Conservation (phyloP, 192 early-diverging fungal genomes). For the Backusella sp. region DNA sequence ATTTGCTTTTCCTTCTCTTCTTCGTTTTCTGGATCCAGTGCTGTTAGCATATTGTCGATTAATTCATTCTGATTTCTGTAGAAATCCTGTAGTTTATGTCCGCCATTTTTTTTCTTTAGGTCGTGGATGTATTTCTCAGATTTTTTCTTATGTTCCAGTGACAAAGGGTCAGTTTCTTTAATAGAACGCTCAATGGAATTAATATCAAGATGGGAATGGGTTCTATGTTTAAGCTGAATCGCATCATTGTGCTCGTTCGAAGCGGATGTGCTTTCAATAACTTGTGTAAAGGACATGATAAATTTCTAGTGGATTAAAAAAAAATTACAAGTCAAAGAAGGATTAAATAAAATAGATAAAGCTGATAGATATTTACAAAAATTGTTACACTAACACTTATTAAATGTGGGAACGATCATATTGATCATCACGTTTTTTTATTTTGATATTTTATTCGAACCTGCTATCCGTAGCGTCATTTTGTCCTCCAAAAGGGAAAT, state of each 20-base stretch:
- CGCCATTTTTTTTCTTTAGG: conserved; percentile 35
- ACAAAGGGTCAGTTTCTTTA: conserved; percentile 39
- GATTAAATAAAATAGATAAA: neutral
- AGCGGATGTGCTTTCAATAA: neutral
- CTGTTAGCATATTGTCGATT: conserved; percentile 71
- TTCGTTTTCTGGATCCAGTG: conserved; percentile 38
- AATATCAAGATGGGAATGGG: neutral
- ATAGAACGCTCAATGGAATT: neutral
- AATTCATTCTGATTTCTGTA: conserved; percentile 82
- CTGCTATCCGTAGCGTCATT: neutral
- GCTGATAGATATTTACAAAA: neutral
- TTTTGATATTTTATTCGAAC: neutral
- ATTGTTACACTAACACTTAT: neutral
- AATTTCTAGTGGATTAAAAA: neutral
- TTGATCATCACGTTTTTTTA: neutral
- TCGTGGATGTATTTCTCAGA: conserved; percentile 51
- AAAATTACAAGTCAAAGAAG: neutral
- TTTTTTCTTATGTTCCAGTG: conserved; percentile 38
- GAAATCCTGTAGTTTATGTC: conserved; percentile 61
- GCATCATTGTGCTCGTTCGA: neutral
- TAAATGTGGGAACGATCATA: neutral
- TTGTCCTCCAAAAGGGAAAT: neutral
- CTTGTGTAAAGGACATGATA: conserved; percentile 2
- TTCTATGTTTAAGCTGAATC: neutral
- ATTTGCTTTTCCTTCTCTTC: conserved; percentile 39